Percentiles rank a stretch among this genome's conserved stretches.
phyloP scores from a whole-genome alignment of 352 stramenopile genomes.

The Phytophthora pisi region DNA sequence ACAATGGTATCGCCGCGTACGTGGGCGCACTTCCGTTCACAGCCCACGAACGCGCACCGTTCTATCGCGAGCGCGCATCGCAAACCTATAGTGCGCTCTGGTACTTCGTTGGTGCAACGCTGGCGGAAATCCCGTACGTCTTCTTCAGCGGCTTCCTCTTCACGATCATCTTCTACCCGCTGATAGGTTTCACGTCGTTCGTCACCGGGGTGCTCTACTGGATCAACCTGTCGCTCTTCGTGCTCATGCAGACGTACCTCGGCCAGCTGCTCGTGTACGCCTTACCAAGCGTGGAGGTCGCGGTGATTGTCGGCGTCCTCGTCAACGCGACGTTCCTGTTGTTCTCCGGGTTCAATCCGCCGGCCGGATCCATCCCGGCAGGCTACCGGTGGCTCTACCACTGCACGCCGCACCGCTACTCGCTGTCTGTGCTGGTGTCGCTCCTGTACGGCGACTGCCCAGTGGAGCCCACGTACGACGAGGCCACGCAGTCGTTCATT shows the following conservation, averaged over 20 bases:
- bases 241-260: conserved; percentile 48
- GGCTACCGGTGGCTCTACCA: conserved; percentile 57
- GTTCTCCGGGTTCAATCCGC: conserved; percentile 69
- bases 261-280: conserved; percentile 40
- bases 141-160: conserved; percentile 40
- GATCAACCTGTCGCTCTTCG: conserved; percentile 40
- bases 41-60: conserved; percentile 74
- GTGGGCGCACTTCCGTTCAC: conserved; percentile 70
- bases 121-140: conserved; percentile 72
- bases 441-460: conserved; percentile 34
- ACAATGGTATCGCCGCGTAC: conserved; percentile 66
- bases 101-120: conserved; percentile 68
- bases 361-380: conserved; percentile 38
- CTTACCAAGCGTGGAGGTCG: conserved; percentile 40
- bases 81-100: conserved; percentile 77
- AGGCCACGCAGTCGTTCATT: conserved; percentile 12
- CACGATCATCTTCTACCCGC: conserved; percentile 46
- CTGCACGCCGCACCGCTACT: conserved; percentile 40
- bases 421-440: conserved; percentile 30
- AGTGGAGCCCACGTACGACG: conserved; percentile 23
- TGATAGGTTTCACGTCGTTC: conserved; percentile 40
- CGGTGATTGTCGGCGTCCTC: conserved; percentile 37
- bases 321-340: conserved; percentile 64
- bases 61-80: conserved; percentile 54
- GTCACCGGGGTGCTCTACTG: conserved; percentile 44